phyloP scores from a whole-genome alignment of 306 rosid species.

The Ziziphus jujuba region DNA sequence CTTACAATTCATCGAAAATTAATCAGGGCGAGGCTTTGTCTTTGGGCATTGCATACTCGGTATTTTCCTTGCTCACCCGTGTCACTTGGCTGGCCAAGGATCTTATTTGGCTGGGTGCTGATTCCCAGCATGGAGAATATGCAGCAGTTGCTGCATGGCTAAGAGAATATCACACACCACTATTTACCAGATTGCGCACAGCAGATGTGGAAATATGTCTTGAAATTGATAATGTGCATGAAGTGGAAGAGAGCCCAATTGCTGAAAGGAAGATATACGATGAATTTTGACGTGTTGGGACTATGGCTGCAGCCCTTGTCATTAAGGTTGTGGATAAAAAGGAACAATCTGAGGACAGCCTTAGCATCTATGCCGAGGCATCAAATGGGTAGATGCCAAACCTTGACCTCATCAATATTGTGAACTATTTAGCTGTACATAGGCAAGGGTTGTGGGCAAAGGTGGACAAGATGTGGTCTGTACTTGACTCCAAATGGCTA shows the following conservation, averaged over 20 bases:
- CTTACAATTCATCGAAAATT: constrained; percentile 57
- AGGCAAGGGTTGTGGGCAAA: constrained; percentile 77
- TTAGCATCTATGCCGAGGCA: constrained; percentile 80
- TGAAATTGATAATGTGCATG: constrained; percentile 30
- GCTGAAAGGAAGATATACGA: constrained; percentile 38
- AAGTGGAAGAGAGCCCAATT: constrained; percentile 33
- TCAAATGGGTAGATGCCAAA: constrained; percentile 98
- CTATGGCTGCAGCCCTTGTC: constrained; percentile 93
- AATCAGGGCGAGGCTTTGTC: constrained; percentile 66
- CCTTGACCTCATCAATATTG: constrained; percentile 90
- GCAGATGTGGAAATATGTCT: constrained; percentile 53
- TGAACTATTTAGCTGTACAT: constrained; percentile 80
- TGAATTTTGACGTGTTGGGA: constrained; percentile 89
- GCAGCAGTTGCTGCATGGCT: constrained; percentile 83
- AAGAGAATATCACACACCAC: constrained; percentile 80
- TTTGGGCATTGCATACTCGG: constrained; percentile 79
- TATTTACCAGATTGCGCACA: constrained; percentile 35
- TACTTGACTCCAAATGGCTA: constrained; percentile 67
- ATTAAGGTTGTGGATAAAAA: constrained; percentile 67
- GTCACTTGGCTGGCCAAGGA: constrained; percentile 98
- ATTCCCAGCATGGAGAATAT: constrained; percentile 80
- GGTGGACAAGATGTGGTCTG: constrained; percentile 69
- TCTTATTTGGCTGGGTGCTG: constrained; percentile 84
- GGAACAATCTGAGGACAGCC: constrained; percentile 65
- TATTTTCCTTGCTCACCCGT: constrained; percentile 74